Evolutionary conservation across 129 eudicot genomes (phyloP), one percentile per base, ranked within the genome.

Genomic region (Helianthus tuberosus): DNA sequence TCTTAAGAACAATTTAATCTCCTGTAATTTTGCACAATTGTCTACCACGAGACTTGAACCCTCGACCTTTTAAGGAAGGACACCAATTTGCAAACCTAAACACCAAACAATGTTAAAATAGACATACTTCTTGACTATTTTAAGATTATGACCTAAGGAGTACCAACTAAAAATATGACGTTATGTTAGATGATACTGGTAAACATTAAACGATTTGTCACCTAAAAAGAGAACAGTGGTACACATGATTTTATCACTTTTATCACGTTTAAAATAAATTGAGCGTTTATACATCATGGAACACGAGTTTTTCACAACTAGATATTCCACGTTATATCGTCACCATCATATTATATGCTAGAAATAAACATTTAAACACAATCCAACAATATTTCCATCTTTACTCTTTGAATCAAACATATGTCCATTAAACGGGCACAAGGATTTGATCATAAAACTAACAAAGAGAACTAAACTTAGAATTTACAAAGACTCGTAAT

Each of bases 401-500:
- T 17, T 20, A 25, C 16, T 60, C 16, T 2, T 55, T 29, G 5
- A 20, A 20, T 46, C 57, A 66, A 66, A 46, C 73, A 29, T 8
- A 49, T 27, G 14, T 3, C 17, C 16, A 12, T 3, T 8, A 67
- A 14, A 27, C 14, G 6, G 17, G 53, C 46, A 44, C 53, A 49
- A 48, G 3, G 3, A 6, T 48, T 62, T 25, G 44, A 41, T 20
- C 51, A 39, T 23, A 25, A 10, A 5, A 25, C 9, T 27, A 43
- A 27, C 12, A 23, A 62, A 48, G 0, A 13, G 7, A 32, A 69
- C 4, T 32, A 70, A 54, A 53, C 64, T 5, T 52, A 13, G 20
- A 61, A 77, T 77, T 60, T 77, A 77, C 81, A 77, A 38, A 53
- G 64, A 49, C 32, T 49, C 16, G 46, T 38, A 13, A 69, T 60